Evolutionary conservation across 768 basidiomycete genomes (phyloP), one percentile per base, ranked within the genome.

Genomic region (Podaxis rugospora): DNA sequence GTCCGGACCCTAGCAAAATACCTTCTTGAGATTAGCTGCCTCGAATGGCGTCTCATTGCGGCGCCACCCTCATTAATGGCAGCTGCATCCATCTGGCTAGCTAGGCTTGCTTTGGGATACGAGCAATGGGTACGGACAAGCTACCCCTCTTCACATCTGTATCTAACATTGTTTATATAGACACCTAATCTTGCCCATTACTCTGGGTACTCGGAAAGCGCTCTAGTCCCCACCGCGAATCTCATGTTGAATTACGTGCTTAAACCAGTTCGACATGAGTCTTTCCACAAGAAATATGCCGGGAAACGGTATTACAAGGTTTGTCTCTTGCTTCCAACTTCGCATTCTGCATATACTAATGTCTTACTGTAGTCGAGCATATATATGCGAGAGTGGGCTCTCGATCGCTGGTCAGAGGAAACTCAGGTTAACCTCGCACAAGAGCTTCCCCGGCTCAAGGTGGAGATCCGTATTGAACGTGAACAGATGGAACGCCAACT

Each of bases 271-370:
- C 81, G 82, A 49, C 91, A 95, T 62, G 87, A 92, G 59, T 88
- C 88, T n/a, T 93, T 98, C 74, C 83, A 84, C 78, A 90, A 93
- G 78, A 98, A 99, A 74, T 99, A 96, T 68, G 89, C 93, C 0
- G 85, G 89, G 14, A 95, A 93, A 74, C 92, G 88, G 53, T 93
- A 85, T 75, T 80, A 89, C 76, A 96, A 95, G 84, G 93, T 94
- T 44, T 4, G 63, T 62, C 64, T 13, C 42, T 51, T 25, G 52
- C 63, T 42, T 51, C 5, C 2, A 37, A 35, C 35, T 40, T 5
- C 37, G 47, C 7, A 25, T 11, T 1, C n/a, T 28, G 36, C 49
- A 7, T 51, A 47, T 28, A 59, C 51, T 54, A 18, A 49, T 23
- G 13, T 57, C 42, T 4, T 46, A 9, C 14, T 62, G 7, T 62